A percentile compares a stretch with the other conserved stretches of the same genome.
Conservation (phyloP, 2,329 filamentous ascomycete species). For the Epichloe hybrida region DNA sequence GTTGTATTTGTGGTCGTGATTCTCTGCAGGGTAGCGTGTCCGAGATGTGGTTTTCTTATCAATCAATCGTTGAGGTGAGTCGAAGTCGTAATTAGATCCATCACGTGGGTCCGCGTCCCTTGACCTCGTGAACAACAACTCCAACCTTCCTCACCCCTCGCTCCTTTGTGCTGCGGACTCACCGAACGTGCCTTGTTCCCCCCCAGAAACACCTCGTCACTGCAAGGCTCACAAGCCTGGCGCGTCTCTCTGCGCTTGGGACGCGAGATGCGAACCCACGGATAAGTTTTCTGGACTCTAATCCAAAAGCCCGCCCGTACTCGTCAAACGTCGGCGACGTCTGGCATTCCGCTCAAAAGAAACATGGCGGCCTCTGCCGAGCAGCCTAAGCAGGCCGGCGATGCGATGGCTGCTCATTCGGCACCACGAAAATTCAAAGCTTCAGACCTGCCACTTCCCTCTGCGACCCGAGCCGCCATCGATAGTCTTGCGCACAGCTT, state of each 20-base stretch:
- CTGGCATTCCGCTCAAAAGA: neutral
- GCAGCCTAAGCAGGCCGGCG: constrained; percentile 9
- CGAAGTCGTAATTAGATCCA: neutral
- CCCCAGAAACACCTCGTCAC: neutral
- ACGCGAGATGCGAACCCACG: neutral
- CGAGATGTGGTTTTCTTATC: too few relatives aligned
- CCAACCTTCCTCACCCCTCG: neutral
- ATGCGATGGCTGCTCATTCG: constrained; percentile 6
- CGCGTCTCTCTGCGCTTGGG: neutral
- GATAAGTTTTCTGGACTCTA: neutral
- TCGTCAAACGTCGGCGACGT: too few relatives aligned
- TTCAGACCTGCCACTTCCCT: constrained; percentile 58
- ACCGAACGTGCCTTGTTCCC: neutral
- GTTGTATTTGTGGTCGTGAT: too few relatives aligned
- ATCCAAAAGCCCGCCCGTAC: too few relatives aligned
- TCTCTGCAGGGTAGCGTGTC: too few relatives aligned
- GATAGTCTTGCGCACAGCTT: constrained; percentile 66
- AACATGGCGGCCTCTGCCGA: constrained; percentile 16
- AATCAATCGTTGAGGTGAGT: too few relatives aligned
- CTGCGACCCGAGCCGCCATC: constrained; percentile 59
- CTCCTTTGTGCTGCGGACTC: neutral
- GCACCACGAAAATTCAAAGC: constrained; percentile 47
- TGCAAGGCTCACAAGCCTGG: neutral
- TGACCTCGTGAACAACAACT: neutral
- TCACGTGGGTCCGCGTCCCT: neutral